phyloP scores from a whole-genome alignment of 768 basidiomycete genomes.

The Lactifluus piperatus region DNA sequence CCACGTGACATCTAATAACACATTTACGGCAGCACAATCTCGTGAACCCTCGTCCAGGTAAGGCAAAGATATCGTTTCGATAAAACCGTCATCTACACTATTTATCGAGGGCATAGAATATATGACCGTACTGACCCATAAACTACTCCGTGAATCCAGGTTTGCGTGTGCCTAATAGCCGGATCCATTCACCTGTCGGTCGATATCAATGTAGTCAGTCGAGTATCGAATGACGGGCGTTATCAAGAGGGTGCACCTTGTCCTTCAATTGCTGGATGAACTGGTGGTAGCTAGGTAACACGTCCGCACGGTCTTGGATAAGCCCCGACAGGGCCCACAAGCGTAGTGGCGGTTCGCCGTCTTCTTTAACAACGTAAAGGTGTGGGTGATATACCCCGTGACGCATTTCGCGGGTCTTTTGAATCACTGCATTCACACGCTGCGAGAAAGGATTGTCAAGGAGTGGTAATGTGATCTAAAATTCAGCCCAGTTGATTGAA shows the following conservation, averaged over 20 bases:
- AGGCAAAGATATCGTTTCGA: background rate
- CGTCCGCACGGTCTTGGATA: slow-evolving; percentile 93
- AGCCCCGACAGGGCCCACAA: slow-evolving; percentile 93
- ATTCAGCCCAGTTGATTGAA: background rate
- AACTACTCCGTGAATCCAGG: background rate
- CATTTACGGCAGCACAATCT: no score
- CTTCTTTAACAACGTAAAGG: slow-evolving; percentile 94
- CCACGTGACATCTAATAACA: background rate
- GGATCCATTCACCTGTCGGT: slow-evolving; percentile 21
- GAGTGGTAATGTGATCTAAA: slow-evolving; percentile 75
- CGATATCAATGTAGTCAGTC: background rate
- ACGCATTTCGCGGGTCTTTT: slow-evolving; percentile 91
- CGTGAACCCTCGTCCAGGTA: no score
- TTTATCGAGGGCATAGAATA: slow-evolving; percentile 13
- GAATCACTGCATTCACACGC: slow-evolving; percentile 86
- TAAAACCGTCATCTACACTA: slow-evolving; percentile 7
- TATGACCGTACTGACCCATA: background rate
- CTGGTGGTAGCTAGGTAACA: slow-evolving; percentile 92
- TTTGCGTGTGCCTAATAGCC: slow-evolving; percentile 14
- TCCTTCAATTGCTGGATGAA: slow-evolving; percentile 86
- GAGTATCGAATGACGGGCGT: background rate
- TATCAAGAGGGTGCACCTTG: slow-evolving; percentile 43
- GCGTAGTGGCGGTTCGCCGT: slow-evolving; percentile 89
- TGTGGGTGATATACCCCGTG: slow-evolving; percentile 90
- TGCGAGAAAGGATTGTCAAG: slow-evolving; percentile 96